Base-by-base conservation (phyloP, 2,329 filamentous ascomycete species). In the Paecilomyces dactylethromorphus region DNA sequence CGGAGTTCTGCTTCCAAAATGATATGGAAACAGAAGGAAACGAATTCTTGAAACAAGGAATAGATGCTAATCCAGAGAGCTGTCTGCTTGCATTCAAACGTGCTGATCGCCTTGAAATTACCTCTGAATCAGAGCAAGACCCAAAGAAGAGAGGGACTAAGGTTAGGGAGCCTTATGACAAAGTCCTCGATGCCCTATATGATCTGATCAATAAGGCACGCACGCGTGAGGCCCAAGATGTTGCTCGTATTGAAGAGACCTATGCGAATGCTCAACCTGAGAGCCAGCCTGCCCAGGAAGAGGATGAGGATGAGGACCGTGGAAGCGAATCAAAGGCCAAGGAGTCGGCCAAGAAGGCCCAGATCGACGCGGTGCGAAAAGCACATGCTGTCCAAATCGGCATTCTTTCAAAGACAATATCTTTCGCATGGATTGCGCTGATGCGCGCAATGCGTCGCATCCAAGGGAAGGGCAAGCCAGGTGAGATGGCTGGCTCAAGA, bases 361-460 rank as follows among this genome's bases (percentile, higher is more conserved):
- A 86, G 64, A 79, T 87, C 51, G 79, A 84, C 57, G 79, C 80
- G 5, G 79, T 86, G 51, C 80, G 82, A 68, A 84, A 89, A 60
- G 86, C 86, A 11, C 89, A 90, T 68, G 84, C 85, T 7, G 83
- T 84, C 4, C 91, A 96, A 69, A 86, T 87, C 33, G 86, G 88
- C 29, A 80, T 89, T 15, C 82, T 97, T 22, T 93, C 89, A 50
- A 87, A 89, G 66, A 93, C 91, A 1, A 87, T 99, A 58, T 96
- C 94, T 0, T 92, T 91, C 68, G 88, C 92, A 3, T 99, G 94
- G 94, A 95, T 97, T 68, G 91, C 92, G 15, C 81, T 97, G 60
- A 95, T 96, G 76, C 87, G 94, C 55, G 90, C 93, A 3, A 96
- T 96, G 85, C 90, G 94, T 58, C 90, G 94, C 56, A 88, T 97